Evolutionary conservation across 2,329 filamentous ascomycete species (phyloP).

Genomic region (Neurospora sp.): DNA sequence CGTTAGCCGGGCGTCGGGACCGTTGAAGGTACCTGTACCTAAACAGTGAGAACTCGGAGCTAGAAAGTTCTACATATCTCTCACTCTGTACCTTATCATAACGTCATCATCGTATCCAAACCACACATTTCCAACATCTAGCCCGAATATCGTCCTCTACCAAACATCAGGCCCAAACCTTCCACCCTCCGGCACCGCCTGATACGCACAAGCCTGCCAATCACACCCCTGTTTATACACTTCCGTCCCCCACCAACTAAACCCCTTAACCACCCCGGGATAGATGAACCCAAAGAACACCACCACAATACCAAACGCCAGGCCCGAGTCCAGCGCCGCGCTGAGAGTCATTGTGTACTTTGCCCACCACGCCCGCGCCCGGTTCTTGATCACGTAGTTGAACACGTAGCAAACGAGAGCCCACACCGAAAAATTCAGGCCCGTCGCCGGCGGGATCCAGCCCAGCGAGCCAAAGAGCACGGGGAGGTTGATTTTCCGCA

Average conservation of each 20-base stretch:
- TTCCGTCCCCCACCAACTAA: conserved; percentile 84
- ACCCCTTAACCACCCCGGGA: conserved; percentile 60
- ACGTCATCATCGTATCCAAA: background rate
- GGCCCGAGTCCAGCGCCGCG: conserved; percentile 70
- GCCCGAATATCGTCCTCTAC: conserved; percentile 24
- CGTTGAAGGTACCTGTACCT: background rate
- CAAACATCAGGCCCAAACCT: conserved; percentile 57
- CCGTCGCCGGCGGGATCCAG: conserved; percentile 81
- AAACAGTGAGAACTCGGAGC: background rate
- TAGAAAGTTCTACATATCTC: background rate
- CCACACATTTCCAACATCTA: background rate
- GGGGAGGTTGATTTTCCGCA: conserved; percentile 71
- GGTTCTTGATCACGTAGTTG: conserved; percentile 63
- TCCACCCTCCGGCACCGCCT: conserved; percentile 49
- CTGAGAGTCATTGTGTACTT: conserved; percentile 88
- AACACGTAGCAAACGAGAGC: conserved; percentile 76
- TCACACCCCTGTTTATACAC: conserved; percentile 77
- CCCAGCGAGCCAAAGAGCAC: conserved; percentile 73
- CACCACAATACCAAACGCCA: conserved; percentile 73
- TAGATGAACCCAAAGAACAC: conserved; percentile 85
- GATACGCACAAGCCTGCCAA: conserved; percentile 71
- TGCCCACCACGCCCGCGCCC: conserved; percentile 69
- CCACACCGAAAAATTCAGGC: conserved; percentile 84
- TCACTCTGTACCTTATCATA: background rate
- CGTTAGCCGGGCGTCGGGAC: background rate